phyloP scores from a whole-genome alignment of 2,329 filamentous ascomycete species.

The Exophiala viscosa region DNA sequence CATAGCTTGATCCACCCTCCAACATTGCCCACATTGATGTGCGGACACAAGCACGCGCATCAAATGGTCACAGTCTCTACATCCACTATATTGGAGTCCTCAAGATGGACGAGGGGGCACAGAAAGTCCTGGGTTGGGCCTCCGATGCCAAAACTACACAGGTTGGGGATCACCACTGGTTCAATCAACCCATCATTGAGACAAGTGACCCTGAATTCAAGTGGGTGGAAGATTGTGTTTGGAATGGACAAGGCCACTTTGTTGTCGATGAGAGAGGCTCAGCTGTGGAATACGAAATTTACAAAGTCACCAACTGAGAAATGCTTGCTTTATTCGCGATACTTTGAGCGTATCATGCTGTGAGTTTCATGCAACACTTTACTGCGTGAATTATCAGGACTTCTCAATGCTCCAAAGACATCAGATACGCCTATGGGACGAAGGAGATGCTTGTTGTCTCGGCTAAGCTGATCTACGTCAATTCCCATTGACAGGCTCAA shows the following conservation, averaged over 20 bases:
- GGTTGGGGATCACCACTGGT: conserved; percentile 12
- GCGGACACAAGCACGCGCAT: conserved; percentile 5
- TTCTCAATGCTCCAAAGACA: no score
- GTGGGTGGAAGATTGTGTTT: conserved; percentile 15
- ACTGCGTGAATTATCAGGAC: no score
- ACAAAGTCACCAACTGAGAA: conserved; percentile 4
- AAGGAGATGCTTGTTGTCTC: no score
- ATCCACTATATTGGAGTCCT: conserved; percentile 16
- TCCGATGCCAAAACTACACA: conserved; percentile 14
- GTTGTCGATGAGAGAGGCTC: conserved; percentile 5
- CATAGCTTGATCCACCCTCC: conserved; percentile 9
- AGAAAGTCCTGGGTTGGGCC: background rate
- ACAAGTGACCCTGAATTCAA: conserved; percentile 13
- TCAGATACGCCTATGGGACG: no score
- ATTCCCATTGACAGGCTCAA: background rate
- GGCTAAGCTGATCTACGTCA: no score
- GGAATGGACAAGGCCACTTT: conserved; percentile 13
- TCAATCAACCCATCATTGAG: conserved; percentile 12
- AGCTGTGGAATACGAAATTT: conserved; percentile 16
- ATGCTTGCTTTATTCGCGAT: no score
- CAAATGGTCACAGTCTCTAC: conserved; percentile 8
- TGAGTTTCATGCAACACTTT: no score
- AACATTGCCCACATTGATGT: conserved; percentile 11
- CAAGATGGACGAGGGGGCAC: conserved; percentile 10
- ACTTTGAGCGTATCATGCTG: no score